Conservation (phyloP, 2,329 filamentous ascomycete genomes). For the Pseudopithomyces chartarum region DNA sequence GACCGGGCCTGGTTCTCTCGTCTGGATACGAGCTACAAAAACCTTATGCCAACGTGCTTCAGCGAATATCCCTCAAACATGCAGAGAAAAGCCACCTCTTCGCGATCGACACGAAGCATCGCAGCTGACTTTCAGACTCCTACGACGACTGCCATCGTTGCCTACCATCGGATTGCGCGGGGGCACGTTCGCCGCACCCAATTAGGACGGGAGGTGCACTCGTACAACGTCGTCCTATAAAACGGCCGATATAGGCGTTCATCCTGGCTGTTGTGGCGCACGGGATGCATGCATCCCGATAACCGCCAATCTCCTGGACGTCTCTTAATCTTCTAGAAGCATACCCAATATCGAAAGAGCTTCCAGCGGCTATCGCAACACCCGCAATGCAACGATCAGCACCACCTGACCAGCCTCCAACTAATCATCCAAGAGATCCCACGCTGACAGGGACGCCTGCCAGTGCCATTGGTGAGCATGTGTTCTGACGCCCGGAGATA, state of each 20-base stretch:
- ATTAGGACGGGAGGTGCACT: neutral
- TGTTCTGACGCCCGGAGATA: neutral
- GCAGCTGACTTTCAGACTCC: neutral
- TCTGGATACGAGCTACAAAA: no score
- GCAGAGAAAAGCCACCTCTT: no score
- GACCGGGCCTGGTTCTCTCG: no score
- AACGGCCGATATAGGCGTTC: neutral
- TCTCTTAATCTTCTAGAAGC: constrained; percentile 10
- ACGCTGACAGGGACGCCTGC: neutral
- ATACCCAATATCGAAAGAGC: constrained; percentile 2
- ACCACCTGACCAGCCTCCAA: constrained; percentile 4
- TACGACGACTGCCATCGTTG: neutral
- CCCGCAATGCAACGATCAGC: constrained; percentile 2
- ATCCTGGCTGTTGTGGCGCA: constrained; percentile 5
- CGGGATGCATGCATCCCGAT: neutral
- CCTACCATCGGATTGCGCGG: neutral
- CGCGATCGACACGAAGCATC: neutral
- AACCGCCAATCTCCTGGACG: constrained; percentile 1
- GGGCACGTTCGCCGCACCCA: neutral
- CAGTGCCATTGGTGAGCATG: constrained; percentile 1
- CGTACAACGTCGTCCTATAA: constrained; percentile 8
- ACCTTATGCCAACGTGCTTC: no score
- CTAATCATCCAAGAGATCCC: neutral
- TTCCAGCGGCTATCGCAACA: constrained; percentile 6
- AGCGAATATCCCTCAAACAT: no score